phyloP scores from a whole-genome alignment of 768 basidiomycete species.

The Naganishia antarctica region DNA sequence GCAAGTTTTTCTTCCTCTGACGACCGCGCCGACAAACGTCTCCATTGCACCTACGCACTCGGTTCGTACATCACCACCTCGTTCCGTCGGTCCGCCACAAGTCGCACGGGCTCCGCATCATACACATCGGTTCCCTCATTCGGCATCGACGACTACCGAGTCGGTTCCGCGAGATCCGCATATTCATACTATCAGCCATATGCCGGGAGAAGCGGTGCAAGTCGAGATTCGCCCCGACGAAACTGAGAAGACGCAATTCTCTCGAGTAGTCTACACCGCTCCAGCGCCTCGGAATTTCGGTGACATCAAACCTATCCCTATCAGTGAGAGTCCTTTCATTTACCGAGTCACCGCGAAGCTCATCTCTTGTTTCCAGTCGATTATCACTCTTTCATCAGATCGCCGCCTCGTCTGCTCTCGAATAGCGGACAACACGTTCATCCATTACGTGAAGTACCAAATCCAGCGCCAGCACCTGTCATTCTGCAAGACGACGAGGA shows the following conservation, averaged over 20 bases:
- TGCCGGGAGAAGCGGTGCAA: neutral
- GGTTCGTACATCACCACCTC: neutral
- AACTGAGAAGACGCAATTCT: neutral
- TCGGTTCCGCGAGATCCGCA: neutral
- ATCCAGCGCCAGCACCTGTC: neutral
- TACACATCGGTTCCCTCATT: constrained; percentile 5
- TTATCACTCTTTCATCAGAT: constrained; percentile 9
- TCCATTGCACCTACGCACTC: neutral
- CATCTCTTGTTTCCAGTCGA: too few species aligned
- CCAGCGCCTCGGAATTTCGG: neutral
- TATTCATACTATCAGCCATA: neutral
- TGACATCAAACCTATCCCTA: constrained; percentile 11
- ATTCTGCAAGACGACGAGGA: neutral
- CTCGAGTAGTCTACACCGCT: neutral
- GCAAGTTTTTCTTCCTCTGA: neutral
- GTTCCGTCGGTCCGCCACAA: too few species aligned
- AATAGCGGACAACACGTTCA: neutral
- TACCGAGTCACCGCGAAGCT: too few species aligned
- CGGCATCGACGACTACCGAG: neutral
- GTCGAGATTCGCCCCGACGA: neutral
- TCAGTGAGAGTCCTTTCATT: neutral
- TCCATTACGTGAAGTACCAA: neutral
- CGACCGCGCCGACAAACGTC: neutral
- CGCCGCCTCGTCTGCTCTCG: neutral
- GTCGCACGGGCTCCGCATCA: neutral